Evolutionary conservation across 2,329 filamentous ascomycete species (phyloP), one percentile per base, ranked within the genome.

Genomic region (Trichoderma sp.): DNA sequence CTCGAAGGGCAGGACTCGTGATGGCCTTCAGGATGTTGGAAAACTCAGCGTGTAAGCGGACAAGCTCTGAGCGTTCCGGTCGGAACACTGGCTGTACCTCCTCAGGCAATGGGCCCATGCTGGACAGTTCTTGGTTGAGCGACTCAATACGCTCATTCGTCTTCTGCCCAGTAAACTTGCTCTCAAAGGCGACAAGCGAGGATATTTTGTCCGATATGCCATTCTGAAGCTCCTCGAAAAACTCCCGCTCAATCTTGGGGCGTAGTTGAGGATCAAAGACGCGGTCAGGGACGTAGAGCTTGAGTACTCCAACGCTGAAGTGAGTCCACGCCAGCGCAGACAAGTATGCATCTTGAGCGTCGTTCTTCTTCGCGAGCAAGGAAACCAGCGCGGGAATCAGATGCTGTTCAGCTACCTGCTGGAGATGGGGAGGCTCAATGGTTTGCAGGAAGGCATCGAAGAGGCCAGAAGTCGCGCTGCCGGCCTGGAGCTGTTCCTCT

Each of bases 261-360:
- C 84, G 81, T 65, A 88, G 80, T 66, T 88, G 85, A 1, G 95
- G 95, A 75, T 99, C 95, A 71, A 94, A 95, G 3, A 90, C 85
- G 69, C 89, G 88, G 75, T 96, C 90, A 0, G 96, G 93, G 2
- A 98, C 88, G 72, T 94, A 97, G 2, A 97, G 82, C 67, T 85
- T 85, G 55, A 98, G 81, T 45, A 89, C 86, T 17, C 89, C 88
- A 21, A 93, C 77, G 1, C 91, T 89, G 67, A 97, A 88, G 58
- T 90, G 83, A 30, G 93, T 82, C 87, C 93, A 95, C 5, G 90
- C 89, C 24, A 89, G 77, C 6, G 78, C 77, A 5, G 77, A 78
- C 51, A 76, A 71, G 34, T 78, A 74, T 5, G 74, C 70, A 21
- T 72, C 69, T 4, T 68, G 65, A 6, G 58, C 52, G 4, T 54